Evolutionary conservation across 768 basidiomycete genomes (phyloP).

Genomic region (Brasilioporus rufonigricans): DNA sequence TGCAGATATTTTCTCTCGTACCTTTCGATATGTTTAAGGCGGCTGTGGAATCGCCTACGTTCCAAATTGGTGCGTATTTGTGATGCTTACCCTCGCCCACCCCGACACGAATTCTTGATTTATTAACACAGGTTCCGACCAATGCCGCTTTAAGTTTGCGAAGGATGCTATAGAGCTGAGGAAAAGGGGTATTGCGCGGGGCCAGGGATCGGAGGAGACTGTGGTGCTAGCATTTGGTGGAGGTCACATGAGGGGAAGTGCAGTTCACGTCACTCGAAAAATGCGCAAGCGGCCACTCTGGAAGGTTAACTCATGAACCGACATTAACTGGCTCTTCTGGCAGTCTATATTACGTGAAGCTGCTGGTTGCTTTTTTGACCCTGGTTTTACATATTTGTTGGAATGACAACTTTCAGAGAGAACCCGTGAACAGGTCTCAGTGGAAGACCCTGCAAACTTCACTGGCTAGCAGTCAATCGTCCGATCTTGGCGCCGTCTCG

Average conservation of each 20-base stretch:
- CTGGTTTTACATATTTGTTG: constrained; percentile 22
- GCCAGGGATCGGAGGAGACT: constrained; percentile 78
- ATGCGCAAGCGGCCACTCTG: constrained; percentile 80
- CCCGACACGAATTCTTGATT: constrained; percentile 8
- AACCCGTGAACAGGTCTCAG: neutral
- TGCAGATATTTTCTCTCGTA: constrained; percentile 73
- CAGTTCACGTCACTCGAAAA: constrained; percentile 87
- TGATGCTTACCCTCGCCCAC: constrained; percentile 6
- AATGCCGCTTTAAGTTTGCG: constrained; percentile 87
- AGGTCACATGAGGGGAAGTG: constrained; percentile 61
- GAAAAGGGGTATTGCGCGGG: constrained; percentile 73
- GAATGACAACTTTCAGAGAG: constrained; percentile 8
- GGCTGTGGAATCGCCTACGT: constrained; percentile 74
- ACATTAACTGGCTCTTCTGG: constrained; percentile 13
- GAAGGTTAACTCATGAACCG: constrained; percentile 74
- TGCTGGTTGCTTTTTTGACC: constrained; percentile 18
- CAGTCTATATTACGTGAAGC: constrained; percentile 29
- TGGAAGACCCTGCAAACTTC: constrained; percentile 1
- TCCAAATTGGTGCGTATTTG: constrained; percentile 65
- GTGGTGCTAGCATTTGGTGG: constrained; percentile 89
- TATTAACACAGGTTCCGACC: constrained; percentile 62
- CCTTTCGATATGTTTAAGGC: constrained; percentile 88
- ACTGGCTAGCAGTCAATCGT: neutral
- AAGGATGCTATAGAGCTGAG: constrained; percentile 85
- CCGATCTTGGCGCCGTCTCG: neutral